Evolutionary conservation across 495 filamentous ascomycete genomes (phyloP), one percentile per base, ranked within the genome.

Genomic region (Talaromyces thailandensis): DNA sequence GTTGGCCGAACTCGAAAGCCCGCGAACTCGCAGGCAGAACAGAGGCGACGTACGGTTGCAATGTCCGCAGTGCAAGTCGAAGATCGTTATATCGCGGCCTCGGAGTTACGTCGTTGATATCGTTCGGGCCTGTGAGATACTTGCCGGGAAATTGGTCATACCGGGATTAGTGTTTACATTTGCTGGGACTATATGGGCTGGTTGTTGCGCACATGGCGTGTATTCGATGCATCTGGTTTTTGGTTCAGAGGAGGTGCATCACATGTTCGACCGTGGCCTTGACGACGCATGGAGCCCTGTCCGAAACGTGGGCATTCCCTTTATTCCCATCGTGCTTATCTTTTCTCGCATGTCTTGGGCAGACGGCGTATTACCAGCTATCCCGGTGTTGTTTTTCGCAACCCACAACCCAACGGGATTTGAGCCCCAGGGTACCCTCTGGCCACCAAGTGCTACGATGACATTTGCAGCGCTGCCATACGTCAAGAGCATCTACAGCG

Each of bases 21-120:
- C 82, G 26, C 78, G 71, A 52, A 74, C 80, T 63, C 82, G 76
- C 71, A 81, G 78, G 55, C 73, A 76, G 58, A 80, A 76, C 45
- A 75, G 76, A 28, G 62, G 61, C 55, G 67, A 68, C 21, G 79
- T 78, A 61, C 87, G 84, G 61, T 84, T 96, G 66, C 71, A 81
- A 57, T 98, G 94, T 70, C 92, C 93, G 6, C 88, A 93, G 65
- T 98, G 94, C 82, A 93, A 94, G 69, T 81, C 84, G 1, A 84
- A 87, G 63, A 94, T 98, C 64, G 72, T 80, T 11, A 75, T 98
- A 55, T 82, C 84, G 16, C 84, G 91, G 48, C 90, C 88, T 28
- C 81, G 80, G 62, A 90, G 91, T 71, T 71, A 79, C 35, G 70
- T 91, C 43, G 81, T 95, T 21, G 81, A 84, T 57, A 61, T 80